phyloP scores from a whole-genome alignment of 768 basidiomycete species.

The Hericium erinaceus region DNA sequence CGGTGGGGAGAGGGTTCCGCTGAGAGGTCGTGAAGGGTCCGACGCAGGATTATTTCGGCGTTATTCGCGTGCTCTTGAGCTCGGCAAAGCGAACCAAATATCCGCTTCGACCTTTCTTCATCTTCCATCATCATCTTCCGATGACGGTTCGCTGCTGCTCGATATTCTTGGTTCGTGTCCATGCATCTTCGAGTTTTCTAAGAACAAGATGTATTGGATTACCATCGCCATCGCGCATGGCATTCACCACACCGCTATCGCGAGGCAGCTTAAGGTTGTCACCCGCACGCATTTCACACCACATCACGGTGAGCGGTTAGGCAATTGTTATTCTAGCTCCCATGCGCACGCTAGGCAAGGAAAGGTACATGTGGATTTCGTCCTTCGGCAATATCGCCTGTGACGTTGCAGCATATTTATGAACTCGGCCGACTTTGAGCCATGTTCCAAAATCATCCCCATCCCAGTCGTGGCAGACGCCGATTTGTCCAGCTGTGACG shows the following conservation, averaged over 20 bases:
- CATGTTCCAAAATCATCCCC: no score
- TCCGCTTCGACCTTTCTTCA: neutral
- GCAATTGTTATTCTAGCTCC: no score
- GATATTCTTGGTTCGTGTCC: neutral
- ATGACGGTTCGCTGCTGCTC: neutral
- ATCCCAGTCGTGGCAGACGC: no score
- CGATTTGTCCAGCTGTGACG: no score
- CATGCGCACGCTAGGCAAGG: no score
- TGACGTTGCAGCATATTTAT: no score
- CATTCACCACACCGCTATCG: neutral
- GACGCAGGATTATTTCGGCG: neutral
- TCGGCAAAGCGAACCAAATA: constrained; percentile 4
- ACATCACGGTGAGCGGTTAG: no score
- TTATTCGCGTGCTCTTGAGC: neutral
- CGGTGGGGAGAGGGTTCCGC: neutral
- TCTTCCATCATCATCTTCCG: neutral
- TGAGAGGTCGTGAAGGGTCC: constrained; percentile 1
- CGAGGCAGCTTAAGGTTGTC: neutral
- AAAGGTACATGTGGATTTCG: no score
- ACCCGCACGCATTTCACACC: neutral
- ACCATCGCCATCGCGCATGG: neutral
- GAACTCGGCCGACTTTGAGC: no score
- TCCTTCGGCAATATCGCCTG: no score
- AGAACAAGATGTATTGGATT: neutral
- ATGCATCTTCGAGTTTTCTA: neutral